A percentile compares a stretch with the other conserved stretches of the same genome.
Conservation (phyloP, 2,329 filamentous ascomycete genomes). For the Ascocoryne sarcoides region DNA sequence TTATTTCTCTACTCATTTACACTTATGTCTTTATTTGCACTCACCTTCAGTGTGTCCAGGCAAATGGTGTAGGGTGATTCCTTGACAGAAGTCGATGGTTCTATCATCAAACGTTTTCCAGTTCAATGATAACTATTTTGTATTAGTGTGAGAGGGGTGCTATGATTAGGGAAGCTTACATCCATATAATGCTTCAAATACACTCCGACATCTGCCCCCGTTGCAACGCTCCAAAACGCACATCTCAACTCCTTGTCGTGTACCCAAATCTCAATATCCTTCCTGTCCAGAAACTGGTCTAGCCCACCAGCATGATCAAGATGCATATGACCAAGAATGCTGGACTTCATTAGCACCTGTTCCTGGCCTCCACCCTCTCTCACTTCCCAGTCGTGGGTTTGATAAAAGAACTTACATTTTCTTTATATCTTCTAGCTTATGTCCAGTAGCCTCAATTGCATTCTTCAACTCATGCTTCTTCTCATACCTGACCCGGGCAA, state of each 20-base stretch:
- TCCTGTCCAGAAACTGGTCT: constrained; percentile 34
- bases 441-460: constrained; percentile 31
- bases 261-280: constrained; percentile 36
- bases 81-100: constrained; percentile 32
- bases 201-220: constrained; percentile 32
- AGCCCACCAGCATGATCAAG: constrained; percentile 40
- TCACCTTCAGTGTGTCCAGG: constrained; percentile 23
- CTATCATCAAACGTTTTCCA: constrained; percentile 35
- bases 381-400: too few species aligned
- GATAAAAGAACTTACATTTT: constrained; percentile 30
- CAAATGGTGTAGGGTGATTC: constrained; percentile 28
- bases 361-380: neutral
- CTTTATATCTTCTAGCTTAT: constrained; percentile 37
- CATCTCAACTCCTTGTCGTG: constrained; percentile 39
- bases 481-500: constrained; percentile 27
- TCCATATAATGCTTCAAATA: constrained; percentile 30
- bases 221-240: constrained; percentile 37
- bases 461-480: constrained; percentile 21
- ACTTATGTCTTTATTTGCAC: too few species aligned
- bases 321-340: constrained; percentile 38
- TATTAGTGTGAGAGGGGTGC: neutral
- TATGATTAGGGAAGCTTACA: constrained; percentile 6
- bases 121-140: constrained; percentile 30
- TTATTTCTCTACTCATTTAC: neutral
- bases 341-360: constrained; percentile 1